Base-by-base conservation (phyloP, 2,329 filamentous ascomycete species). In the Ascochyta koolunga region DNA sequence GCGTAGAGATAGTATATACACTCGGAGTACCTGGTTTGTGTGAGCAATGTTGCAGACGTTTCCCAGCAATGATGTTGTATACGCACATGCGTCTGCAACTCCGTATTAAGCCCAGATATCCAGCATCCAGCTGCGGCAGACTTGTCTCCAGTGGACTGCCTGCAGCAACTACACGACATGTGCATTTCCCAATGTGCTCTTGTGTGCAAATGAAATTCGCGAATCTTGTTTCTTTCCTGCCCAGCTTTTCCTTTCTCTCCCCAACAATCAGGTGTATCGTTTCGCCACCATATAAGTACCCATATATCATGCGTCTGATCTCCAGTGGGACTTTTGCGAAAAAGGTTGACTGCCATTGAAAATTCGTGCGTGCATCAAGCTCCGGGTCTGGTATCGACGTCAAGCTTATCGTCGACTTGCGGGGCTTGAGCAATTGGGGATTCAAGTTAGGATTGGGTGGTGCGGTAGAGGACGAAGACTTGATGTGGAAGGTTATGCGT, bases 311-410 rank as follows among this genome's bases (percentile, higher is more conserved):
- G 16, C 49, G 50, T 36, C 71, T 41, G 18, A 74, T 44, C 50
- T 74, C 71, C 18, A 70, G 36, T 11, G 70, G 71, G 24, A 74
- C n/a, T n/a, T 50, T 59, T 1, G 57, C 60, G 39, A 74, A 73
- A 39, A 73, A 71, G 5, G 54, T 43, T 24, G 65, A 66, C 36
- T 71, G 67, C 7, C 42, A 58, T 54, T 73, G 71, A 31, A 54
- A 55, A 44, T 66, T 56, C 22, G 70, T 71, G 31, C 64, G 58
- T 56, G 61, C 58, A 37, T 69, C 65, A 5, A 72, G 43, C 27
- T 65, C 65, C 10, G 61, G 44, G 46, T 71, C 60, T 0, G 59
- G 55, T 5, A 54, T 48, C 1, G 60, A 64, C 0, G 63, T 60
- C 4, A 69, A 43, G 8, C 57, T 64, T 9, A 72, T 45, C 0